Evolutionary conservation across 768 basidiomycete species (phyloP), one percentile per base, ranked within the genome.

Genomic region (Lentinula raphanica): DNA sequence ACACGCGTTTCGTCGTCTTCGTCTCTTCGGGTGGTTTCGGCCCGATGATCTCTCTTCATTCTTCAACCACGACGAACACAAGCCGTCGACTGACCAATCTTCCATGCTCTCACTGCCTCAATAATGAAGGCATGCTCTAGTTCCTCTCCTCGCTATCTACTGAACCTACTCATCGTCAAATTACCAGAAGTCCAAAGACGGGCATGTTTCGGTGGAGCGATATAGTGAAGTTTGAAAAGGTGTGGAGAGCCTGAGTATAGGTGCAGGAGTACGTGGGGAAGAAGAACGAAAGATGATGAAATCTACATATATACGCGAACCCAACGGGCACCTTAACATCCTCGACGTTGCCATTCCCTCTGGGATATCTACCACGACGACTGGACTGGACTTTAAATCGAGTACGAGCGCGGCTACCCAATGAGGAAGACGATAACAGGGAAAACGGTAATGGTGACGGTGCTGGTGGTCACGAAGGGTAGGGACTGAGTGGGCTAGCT

Each of bases 151-250:
- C 65, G 88, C 90, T 19, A 76, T 86, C 40, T 77, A 79, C 42
- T 79, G 25, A 75, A 82, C 66, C 80, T 87, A 54, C 76, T 92
- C 28, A 81, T 92, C 19, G 78, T 84, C 17, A 76, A 75, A 59
- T 89, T 53, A 83, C 92, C 64, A 71, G 85, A 35, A 75, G 74
- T 54, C 82, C 78, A 65, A 68, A 78, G 27, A 72, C 74, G 45
- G 63, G 58, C 46, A 58, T 58, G 63, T 79, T 89, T 62, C 81
- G 82, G 45, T 74, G 92, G 40, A 86, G 86, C 3, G 88, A 92
- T 69, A 68, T 85, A 39, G 68, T 74, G 46, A 79, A 76, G 49
- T 85, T 93, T 59, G 88, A 92, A 62, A 64, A 62, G 38, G 78
- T 85, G 11, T 93, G 9, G 81, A 89, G n/a, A n/a, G n/a, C n/a